phyloP scores from a whole-genome alignment of 1,284 basidiomycete species.

The Chondrostereum purpureum region DNA sequence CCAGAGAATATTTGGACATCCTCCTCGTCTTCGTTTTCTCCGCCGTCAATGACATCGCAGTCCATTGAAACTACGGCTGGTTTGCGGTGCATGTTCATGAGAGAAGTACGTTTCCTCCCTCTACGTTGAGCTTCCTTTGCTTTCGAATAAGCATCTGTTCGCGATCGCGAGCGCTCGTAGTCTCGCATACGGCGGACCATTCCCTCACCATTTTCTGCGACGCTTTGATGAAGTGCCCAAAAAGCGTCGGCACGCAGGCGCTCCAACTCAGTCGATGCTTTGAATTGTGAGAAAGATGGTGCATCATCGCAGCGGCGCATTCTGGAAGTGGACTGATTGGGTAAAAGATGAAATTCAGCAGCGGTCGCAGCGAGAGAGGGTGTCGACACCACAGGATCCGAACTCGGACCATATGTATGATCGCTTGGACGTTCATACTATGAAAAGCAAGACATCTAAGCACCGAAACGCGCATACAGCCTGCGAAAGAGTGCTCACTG shows the following conservation, averaged over 20 bases:
- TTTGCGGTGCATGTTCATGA: constrained; percentile 17
- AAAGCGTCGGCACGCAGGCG: constrained; percentile 56
- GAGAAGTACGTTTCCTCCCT: constrained; percentile 30
- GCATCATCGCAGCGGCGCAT: constrained; percentile 17
- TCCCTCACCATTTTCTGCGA: constrained; percentile 56
- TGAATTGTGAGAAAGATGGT: constrained; percentile 18
- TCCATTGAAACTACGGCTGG: constrained; percentile 6
- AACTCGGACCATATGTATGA: constrained; percentile 13
- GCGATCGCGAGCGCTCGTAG: constrained; percentile 48
- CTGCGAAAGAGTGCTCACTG: constrained; percentile 29
- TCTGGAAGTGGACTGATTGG: constrained; percentile 19
- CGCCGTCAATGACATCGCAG: constrained; percentile 16
- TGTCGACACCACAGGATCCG: constrained; percentile 13
- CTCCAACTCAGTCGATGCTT: constrained; percentile 29
- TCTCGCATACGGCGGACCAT: constrained; percentile 69
- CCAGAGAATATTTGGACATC: constrained; percentile 51
- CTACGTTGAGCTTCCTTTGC: constrained; percentile 30
- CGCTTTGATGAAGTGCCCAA: constrained; percentile 52
- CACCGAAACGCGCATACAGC: too few species aligned
- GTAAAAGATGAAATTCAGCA: constrained; percentile 53
- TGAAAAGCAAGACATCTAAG: neutral
- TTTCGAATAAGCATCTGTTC: constrained; percentile 28
- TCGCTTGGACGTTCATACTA: constrained; percentile 9
- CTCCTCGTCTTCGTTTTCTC: constrained; percentile 39
- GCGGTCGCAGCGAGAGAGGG: constrained; percentile 46